These are phyloP conservation scores for Schwanniomyces etchellsii DNA, from an alignment of 1,139 yeast genomes.

Conservation along the genomic window DNA sequence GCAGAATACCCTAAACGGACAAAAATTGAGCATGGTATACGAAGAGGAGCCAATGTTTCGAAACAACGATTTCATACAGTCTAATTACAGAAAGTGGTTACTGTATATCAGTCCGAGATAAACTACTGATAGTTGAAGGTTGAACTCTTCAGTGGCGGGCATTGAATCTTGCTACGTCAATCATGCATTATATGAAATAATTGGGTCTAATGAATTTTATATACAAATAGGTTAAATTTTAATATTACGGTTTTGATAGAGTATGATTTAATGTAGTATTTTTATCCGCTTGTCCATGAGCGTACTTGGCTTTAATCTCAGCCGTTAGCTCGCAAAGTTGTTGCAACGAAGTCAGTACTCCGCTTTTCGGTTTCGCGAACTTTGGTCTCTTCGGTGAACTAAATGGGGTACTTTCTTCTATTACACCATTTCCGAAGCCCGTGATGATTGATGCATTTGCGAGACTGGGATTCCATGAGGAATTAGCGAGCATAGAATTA, in stretches of 20 bases:
- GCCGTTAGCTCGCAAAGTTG: conserved; percentile 34
- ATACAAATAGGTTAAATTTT: background rate
- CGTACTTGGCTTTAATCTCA: conserved; percentile 22
- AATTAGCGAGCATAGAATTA: conserved; percentile 16
- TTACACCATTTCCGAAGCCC: conserved; percentile 35
- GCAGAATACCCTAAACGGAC: background rate
- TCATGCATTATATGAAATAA: no score
- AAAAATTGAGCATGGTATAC: background rate
- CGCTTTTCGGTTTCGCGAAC: conserved; percentile 11
- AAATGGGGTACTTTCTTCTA: conserved; percentile 37
- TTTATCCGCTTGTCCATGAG: background rate
- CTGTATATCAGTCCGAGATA: conserved; percentile 12
- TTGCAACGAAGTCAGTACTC: conserved; percentile 20
- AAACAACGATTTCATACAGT: conserved; percentile 16
- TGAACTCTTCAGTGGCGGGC: no score
- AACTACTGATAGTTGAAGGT: no score
- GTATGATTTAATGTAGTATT: background rate
- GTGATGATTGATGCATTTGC: conserved; percentile 17
- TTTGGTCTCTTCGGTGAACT: conserved; percentile 21
- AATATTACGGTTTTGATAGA: background rate
- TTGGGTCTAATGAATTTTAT: background rate
- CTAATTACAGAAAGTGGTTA: conserved; percentile 26
- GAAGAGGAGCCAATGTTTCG: background rate
- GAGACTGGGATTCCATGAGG: conserved; percentile 15
- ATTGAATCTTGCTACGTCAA: no score